A percentile compares a stretch with the other conserved stretches of the same genome.
These are phyloP conservation scores for Zymoseptoria crescenta DNA, from an alignment of 2,329 filamentous ascomycete genomes.

Conservation along the genomic window DNA sequence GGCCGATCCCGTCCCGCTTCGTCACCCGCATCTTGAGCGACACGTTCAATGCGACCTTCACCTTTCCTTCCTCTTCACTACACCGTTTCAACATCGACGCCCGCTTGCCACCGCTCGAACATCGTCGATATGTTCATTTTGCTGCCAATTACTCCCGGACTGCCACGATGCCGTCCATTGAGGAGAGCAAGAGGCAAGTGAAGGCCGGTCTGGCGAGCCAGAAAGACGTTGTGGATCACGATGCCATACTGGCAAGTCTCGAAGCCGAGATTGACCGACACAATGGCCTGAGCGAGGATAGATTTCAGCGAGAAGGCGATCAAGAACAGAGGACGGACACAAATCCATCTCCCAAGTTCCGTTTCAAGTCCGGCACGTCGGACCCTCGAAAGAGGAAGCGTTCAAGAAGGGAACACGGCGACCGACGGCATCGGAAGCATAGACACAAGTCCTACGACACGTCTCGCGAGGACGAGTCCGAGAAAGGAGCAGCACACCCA, in stretches of 20 bases:
- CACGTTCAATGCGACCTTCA: background rate
- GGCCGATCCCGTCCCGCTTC: background rate
- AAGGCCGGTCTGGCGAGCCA: constrained; percentile 17
- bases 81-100: background rate
- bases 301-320: background rate
- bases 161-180: constrained; percentile 27
- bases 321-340: background rate
- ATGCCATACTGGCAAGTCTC: constrained; percentile 26
- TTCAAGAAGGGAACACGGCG: constrained; percentile 7
- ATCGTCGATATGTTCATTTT: constrained; percentile 4
- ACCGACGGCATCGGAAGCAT: constrained; percentile 9
- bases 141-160: background rate
- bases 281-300: constrained; percentile 12
- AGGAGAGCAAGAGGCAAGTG: constrained; percentile 26
- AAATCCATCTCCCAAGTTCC: constrained; percentile 18
- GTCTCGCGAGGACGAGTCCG: constrained; percentile 1
- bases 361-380: constrained; percentile 24
- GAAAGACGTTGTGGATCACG: constrained; percentile 22
- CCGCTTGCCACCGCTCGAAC: background rate
- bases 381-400: constrained; percentile 19
- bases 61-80: background rate
- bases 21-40: background rate
- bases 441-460: constrained; percentile 4
- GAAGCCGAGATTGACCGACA: constrained; percentile 29
- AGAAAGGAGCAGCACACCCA: constrained; percentile 21